Percentiles rank a stretch among this genome's conserved stretches.
Conservation (phyloP, 1,139 yeast genomes). For the Kodamaea sp. region DNA sequence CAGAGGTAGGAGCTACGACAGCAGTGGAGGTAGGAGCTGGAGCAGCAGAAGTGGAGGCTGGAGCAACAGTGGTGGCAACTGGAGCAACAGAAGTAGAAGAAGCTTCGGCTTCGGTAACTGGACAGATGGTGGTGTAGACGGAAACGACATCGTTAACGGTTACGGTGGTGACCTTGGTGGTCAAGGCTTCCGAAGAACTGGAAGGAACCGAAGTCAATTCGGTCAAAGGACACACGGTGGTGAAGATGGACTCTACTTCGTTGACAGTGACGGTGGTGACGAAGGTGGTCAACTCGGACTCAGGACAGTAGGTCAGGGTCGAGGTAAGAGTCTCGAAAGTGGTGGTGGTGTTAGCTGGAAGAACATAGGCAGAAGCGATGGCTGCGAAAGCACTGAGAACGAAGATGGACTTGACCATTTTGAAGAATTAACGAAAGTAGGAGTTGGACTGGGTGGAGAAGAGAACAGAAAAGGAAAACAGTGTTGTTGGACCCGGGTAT, state of each 20-base stretch:
- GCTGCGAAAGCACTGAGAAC: slow-evolving; percentile 14
- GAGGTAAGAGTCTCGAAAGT: slow-evolving; percentile 6
- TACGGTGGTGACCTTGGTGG: slow-evolving; percentile 14
- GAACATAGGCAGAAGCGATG: slow-evolving; percentile 11
- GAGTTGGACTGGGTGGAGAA: slow-evolving; percentile 18
- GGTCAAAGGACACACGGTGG: slow-evolving; percentile 23
- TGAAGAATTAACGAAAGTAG: slow-evolving; percentile 14
- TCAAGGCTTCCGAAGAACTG: slow-evolving; percentile 1
- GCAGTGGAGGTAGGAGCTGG: slow-evolving; percentile 9
- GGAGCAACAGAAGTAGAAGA: slow-evolving; percentile 10
- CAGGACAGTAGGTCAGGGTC: slow-evolving; percentile 17
- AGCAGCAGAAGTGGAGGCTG: slow-evolving; percentile 5
- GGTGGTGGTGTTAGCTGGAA: slow-evolving; percentile 6
- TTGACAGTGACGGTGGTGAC: slow-evolving; percentile 17
- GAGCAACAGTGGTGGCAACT: slow-evolving; percentile 8
- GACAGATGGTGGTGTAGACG: slow-evolving; percentile 24
- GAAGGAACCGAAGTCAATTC: slow-evolving; percentile 11
- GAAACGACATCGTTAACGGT: slow-evolving; percentile 18
- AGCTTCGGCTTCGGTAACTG: slow-evolving; percentile 15
- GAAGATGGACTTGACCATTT: slow-evolving; percentile 14
- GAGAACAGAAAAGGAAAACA: too few relatives aligned
- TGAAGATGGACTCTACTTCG: slow-evolving; percentile 19
- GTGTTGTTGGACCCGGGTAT: too few relatives aligned
- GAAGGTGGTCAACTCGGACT: slow-evolving; percentile 12
- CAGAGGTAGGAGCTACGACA: slow-evolving; percentile 7